Evolutionary conservation across 805 yeast genomes (phyloP), one percentile per base, ranked within the genome.

Genomic region (Saturnispora saitoi): DNA sequence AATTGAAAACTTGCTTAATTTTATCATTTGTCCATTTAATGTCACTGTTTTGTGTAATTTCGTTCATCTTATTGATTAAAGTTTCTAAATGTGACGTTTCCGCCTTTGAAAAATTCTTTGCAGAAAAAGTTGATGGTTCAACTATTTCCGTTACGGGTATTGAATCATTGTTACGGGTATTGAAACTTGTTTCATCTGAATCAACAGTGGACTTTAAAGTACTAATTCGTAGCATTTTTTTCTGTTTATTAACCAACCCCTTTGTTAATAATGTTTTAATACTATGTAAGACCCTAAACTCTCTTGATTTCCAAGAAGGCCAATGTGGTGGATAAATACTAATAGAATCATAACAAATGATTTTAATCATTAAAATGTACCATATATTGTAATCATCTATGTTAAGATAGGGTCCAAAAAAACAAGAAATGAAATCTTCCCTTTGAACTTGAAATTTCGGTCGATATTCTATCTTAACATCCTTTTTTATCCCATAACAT

Each of bases 231-330:
- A 15, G 24, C 14, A 11, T 22, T 36, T 32, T 34, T 14, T 20
- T 19, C n/a, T 22, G 46, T 43, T 26, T 17, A 26, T 22, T 29
- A 9, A 37, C 22, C 8, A 32, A 31, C 17, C 11, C 19, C 28
- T 32, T 26, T 14, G 32, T 19, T 22, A 43, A 22, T 10, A 43
- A 11, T 15, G 32, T 15, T 43, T 43, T 43, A 17, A 43, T 43
- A 26, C 46, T 32, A 11, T 43, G 46, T 20, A 43, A 43, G n/a
- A 43, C 32, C 14, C 46, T 43, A 34, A 43, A 43, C 32, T 43
- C 46, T 17, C 40, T 43, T 4, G 46, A 43, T 24, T 43, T 43
- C 46, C 46, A 43, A 32, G 46, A 43, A 15, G 46, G 46, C 46
- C 46, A 43, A 26, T 29, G 22, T 4, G 32, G 14, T 14, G 46